Evolutionary conservation across 805 yeast genomes (phyloP).

Genomic region (Clavispora asparagi): DNA sequence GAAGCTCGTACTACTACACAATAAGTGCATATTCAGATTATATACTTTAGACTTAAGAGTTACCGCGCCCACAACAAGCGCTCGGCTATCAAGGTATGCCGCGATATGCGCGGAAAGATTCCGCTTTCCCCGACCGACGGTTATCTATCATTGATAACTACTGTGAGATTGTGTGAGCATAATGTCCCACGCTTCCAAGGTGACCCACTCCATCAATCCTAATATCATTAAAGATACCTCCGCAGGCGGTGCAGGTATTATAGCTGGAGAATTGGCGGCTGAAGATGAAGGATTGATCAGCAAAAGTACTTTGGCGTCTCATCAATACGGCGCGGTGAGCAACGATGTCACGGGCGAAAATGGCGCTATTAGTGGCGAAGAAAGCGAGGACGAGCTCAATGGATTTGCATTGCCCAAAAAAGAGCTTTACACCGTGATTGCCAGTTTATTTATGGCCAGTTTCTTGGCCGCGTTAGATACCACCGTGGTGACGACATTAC

Average conservation of each 20-base stretch:
- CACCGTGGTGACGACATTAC: slow-evolving; percentile 62
- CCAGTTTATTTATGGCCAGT: slow-evolving; percentile 32
- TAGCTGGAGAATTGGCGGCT: slow-evolving; percentile 34
- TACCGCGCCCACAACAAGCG: no score
- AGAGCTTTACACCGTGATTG: slow-evolving; percentile 25
- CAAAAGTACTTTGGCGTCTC: slow-evolving; percentile 2
- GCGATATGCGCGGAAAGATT: no score
- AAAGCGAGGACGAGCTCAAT: slow-evolving; percentile 3
- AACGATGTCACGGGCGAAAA: neutral
- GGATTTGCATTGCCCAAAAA: slow-evolving; percentile 27
- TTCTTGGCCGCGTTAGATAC: slow-evolving; percentile 64
- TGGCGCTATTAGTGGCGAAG: neutral
- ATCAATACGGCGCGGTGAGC: slow-evolving; percentile 12
- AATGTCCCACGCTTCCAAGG: neutral
- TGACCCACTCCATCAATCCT: neutral
- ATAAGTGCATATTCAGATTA: no score
- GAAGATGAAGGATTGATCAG: slow-evolving; percentile 24
- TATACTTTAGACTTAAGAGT: no score
- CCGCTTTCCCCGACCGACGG: no score
- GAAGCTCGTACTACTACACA: no score
- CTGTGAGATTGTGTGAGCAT: neutral
- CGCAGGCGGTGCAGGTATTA: slow-evolving; percentile 27
- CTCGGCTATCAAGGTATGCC: no score
- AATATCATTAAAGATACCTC: slow-evolving; percentile 24
- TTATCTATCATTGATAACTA: no score